Conservation (phyloP, 257 asterid species). For the Solanum gandarillasii region DNA sequence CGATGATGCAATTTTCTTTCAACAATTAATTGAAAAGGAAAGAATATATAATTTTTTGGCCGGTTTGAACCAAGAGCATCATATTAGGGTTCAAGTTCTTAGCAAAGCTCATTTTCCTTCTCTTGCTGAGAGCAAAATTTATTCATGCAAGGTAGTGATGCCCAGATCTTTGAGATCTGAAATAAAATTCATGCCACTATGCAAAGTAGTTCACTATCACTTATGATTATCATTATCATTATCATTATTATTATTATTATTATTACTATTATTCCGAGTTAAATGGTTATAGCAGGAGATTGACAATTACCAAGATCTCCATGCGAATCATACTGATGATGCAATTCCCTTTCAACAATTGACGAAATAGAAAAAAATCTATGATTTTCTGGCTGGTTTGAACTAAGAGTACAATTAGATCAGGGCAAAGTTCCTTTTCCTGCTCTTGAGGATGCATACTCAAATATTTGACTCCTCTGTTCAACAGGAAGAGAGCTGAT, state of each 20-base stretch:
- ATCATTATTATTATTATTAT: no score
- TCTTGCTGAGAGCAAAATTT: not conserved
- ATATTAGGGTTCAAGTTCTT: not conserved
- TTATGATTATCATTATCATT: not conserved
- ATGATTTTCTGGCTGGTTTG: not conserved
- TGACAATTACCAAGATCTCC: not conserved
- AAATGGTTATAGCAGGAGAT: not conserved
- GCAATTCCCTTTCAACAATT: not conserved
- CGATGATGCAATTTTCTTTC: not conserved
- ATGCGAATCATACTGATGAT: not conserved
- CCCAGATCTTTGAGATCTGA: not conserved
- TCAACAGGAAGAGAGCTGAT: not conserved
- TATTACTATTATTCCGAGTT: not conserved
- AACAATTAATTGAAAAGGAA: not conserved
- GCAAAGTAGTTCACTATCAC: not conserved
- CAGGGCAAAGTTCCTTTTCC: not conserved
- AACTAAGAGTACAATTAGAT: not conserved
- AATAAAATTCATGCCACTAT: not conserved
- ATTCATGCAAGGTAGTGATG: not conserved
- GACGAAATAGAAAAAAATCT: not conserved
- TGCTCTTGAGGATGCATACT: not conserved
- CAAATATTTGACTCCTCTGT: not conserved
- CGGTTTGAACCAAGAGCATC: not conserved
- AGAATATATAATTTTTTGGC: not conserved
- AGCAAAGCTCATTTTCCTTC: not conserved